phyloP scores from a whole-genome alignment of 805 yeast species.

The Kuraishia hungarica region DNA sequence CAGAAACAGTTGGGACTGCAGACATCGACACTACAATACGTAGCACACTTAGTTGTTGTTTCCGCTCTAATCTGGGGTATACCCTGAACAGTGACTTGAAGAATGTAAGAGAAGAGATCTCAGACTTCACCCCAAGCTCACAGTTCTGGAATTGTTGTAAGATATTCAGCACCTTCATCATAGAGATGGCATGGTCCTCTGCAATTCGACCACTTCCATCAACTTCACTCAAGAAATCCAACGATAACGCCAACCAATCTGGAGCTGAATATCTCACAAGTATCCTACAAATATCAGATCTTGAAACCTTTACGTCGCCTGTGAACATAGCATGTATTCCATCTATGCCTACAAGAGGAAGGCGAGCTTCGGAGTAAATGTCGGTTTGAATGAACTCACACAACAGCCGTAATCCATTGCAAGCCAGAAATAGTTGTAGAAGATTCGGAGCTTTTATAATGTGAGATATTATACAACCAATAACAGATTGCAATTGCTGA shows the following conservation, averaged over 20 bases:
- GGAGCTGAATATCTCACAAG: neutral
- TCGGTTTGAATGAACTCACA: constrained; percentile 34
- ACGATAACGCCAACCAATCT: neutral
- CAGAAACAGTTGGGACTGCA: constrained; percentile 4
- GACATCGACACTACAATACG: constrained; percentile 21
- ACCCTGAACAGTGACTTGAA: constrained; percentile 29
- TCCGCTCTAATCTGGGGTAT: constrained; percentile 17
- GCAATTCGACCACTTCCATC: neutral
- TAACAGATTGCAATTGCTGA: neutral
- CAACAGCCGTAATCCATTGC: constrained; percentile 33
- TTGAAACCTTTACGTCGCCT: constrained; percentile 25
- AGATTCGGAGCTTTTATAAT: constrained; percentile 13
- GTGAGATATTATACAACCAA: neutral
- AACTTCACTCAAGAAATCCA: neutral
- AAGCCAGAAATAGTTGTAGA: constrained; percentile 33
- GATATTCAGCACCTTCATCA: constrained; percentile 27
- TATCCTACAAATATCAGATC: constrained; percentile 28
- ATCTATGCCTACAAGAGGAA: constrained; percentile 30
- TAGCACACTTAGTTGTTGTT: constrained; percentile 26
- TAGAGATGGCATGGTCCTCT: constrained; percentile 1
- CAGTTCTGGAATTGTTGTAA: constrained; percentile 30
- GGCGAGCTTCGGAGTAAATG: constrained; percentile 28
- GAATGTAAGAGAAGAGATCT: constrained; percentile 11
- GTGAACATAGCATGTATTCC: constrained; percentile 28
- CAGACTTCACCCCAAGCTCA: constrained; percentile 28